These are phyloP conservation scores for Thielaviopsis musarum DNA, from an alignment of 2,329 filamentous ascomycete genomes.

Conservation along the genomic window DNA sequence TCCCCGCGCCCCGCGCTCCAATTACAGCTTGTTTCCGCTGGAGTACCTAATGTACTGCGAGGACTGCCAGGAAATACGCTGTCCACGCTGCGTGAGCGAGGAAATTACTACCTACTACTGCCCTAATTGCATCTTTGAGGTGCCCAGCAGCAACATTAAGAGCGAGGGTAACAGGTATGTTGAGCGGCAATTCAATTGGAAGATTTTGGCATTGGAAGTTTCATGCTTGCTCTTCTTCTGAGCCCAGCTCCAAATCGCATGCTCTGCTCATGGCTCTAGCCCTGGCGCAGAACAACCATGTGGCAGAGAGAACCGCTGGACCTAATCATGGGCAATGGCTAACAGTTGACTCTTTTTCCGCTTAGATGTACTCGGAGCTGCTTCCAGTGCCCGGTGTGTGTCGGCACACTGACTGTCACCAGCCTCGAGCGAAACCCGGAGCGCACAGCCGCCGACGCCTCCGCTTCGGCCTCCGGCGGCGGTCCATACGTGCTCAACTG, in stretches of 20 bases:
- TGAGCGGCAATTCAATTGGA: no score
- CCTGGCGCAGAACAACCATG: no score
- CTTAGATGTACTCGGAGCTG: conserved; percentile 78
- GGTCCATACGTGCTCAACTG: conserved; percentile 66
- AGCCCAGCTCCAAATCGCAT: no score
- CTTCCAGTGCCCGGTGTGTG: conserved; percentile 85
- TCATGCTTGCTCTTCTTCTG: neutral
- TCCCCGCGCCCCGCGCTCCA: conserved; percentile 65
- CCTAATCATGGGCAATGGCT: no score
- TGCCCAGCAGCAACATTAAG: conserved; percentile 81
- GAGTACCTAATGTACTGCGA: conserved; percentile 94
- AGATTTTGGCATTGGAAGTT: no score
- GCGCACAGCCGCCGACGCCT: conserved; percentile 22
- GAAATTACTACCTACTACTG: conserved; percentile 94
- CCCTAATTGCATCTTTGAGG: conserved; percentile 88
- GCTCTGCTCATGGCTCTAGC: no score
- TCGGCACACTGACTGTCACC: conserved; percentile 53
- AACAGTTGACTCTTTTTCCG: neutral
- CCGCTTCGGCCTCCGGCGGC: conserved; percentile 21
- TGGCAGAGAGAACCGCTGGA: no score
- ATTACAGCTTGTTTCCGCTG: conserved; percentile 82
- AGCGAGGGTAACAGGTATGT: conserved; percentile 79
- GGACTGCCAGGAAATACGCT: conserved; percentile 92
- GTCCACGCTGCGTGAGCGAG: conserved; percentile 77
- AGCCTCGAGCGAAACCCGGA: conserved; percentile 44